These are phyloP conservation scores for Tolypocladium cylindrosporum DNA, from an alignment of 2,329 filamentous ascomycete genomes.

Conservation along the genomic window DNA sequence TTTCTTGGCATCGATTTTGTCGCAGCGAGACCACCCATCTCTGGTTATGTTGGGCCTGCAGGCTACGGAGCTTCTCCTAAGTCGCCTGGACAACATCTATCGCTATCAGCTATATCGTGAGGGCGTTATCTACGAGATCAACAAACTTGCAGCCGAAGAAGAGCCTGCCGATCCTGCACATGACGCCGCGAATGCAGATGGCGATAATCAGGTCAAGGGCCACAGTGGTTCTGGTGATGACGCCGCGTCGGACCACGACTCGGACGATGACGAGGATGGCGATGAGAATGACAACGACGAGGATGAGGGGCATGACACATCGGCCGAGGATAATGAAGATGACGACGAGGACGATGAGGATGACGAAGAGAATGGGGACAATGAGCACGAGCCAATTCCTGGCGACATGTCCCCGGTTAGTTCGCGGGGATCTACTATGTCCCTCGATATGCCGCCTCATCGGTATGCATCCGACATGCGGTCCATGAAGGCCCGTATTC, in stretches of 20 bases:
- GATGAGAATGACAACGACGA: slow-evolving; percentile 10
- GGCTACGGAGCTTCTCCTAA: slow-evolving; percentile 78
- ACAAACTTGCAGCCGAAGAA: slow-evolving; percentile 57
- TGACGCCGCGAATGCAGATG: neutral
- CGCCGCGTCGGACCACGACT: slow-evolving; percentile 18
- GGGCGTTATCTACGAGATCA: slow-evolving; percentile 86
- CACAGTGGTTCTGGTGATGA: slow-evolving; percentile 3
- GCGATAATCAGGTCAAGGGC: slow-evolving; percentile 14
- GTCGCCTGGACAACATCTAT: slow-evolving; percentile 78
- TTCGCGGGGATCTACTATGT: slow-evolving; percentile 58
- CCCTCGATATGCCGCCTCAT: slow-evolving; percentile 44
- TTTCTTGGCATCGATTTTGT: slow-evolving; percentile 87
- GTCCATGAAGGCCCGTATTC: slow-evolving; percentile 58
- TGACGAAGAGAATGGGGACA: slow-evolving; percentile 41
- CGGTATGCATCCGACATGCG: slow-evolving; percentile 36
- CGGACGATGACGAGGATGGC: slow-evolving; percentile 14
- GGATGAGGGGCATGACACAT: slow-evolving; percentile 25
- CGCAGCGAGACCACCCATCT: slow-evolving; percentile 84
- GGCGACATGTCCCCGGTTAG: slow-evolving; percentile 55
- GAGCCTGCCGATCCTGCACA: slow-evolving; percentile 7
- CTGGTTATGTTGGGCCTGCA: slow-evolving; percentile 82
- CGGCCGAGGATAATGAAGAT: slow-evolving; percentile 34
- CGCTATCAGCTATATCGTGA: slow-evolving; percentile 95
- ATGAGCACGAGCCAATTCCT: slow-evolving; percentile 39
- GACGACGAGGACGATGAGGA: slow-evolving; percentile 39